Conservation (phyloP, 805 yeast genomes). For the Kuraishia ogatae region DNA sequence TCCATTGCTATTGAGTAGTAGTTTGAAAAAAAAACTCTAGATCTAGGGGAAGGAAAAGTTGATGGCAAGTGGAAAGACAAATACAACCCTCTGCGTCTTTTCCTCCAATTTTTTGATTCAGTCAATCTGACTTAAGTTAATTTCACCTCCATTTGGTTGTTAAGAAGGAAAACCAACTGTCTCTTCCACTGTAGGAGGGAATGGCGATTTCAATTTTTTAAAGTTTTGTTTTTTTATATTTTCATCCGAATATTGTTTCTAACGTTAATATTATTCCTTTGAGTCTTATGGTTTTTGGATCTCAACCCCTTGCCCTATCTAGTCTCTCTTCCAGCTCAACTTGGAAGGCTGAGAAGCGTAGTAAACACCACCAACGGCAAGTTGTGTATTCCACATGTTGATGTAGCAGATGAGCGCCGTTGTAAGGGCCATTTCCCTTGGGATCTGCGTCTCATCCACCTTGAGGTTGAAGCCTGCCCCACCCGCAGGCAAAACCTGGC, state of each 20-base stretch:
- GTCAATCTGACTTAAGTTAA: too few relatives aligned
- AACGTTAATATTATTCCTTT: background rate
- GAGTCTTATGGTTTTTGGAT: background rate
- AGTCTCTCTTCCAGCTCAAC: constrained; percentile 51
- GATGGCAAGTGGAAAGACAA: too few relatives aligned
- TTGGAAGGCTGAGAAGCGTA: constrained; percentile 40
- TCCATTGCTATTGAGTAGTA: too few relatives aligned
- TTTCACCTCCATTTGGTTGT: too few relatives aligned
- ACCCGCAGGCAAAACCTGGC: constrained; percentile 45
- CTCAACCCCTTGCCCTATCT: constrained; percentile 1
- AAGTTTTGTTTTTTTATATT: background rate
- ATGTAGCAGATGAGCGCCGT: constrained; percentile 53
- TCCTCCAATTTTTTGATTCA: too few relatives aligned
- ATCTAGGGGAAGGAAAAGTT: too few relatives aligned
- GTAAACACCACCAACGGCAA: constrained; percentile 59
- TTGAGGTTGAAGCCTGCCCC: constrained; percentile 43
- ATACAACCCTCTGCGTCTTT: too few relatives aligned
- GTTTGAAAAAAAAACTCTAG: too few relatives aligned
- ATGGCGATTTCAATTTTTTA: too few relatives aligned
- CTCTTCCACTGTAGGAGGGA: too few relatives aligned
- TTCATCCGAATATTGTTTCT: background rate
- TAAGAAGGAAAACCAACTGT: constrained; percentile 3
- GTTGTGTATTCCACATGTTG: constrained; percentile 60
- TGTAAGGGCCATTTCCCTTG: constrained; percentile 49
- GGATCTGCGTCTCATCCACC: constrained; percentile 45